These are phyloP conservation scores for Benincasa hispida DNA, from an alignment of 306 rosid genomes.

Conservation along the genomic window DNA sequence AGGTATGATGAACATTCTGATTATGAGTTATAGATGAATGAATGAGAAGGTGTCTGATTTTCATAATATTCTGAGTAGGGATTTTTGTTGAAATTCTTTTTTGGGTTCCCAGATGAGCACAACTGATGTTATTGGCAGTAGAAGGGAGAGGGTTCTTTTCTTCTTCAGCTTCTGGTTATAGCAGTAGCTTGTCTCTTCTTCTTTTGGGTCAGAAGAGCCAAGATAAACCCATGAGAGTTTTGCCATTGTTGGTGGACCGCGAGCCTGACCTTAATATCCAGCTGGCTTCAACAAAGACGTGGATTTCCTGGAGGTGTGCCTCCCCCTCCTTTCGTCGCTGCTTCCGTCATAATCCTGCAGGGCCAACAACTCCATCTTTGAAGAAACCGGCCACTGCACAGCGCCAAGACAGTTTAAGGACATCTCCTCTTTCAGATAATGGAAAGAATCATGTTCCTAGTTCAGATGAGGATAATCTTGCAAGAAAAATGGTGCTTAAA, in stretches of 20 bases:
- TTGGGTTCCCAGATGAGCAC: slow-evolving; percentile 56
- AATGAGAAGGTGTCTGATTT: not conserved
- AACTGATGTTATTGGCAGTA: slow-evolving; percentile 94
- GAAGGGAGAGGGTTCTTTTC: slow-evolving; percentile 99
- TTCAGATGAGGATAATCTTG: slow-evolving; percentile 23
- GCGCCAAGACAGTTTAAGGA: slow-evolving; percentile 54
- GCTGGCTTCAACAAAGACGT: slow-evolving; percentile 90
- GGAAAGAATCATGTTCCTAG: slow-evolving; percentile 35
- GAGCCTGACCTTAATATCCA: slow-evolving; percentile 80
- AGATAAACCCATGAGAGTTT: slow-evolving; percentile 97
- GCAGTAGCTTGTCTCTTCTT: slow-evolving; percentile 87
- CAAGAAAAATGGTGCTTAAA: slow-evolving; percentile 43
- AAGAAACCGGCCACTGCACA: slow-evolving; percentile 85
- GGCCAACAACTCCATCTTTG: slow-evolving; percentile 50
- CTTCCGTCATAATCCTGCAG: slow-evolving; percentile 89
- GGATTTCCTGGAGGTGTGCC: slow-evolving; percentile 73
- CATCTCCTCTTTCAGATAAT: slow-evolving; percentile 34
- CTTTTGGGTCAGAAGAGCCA: slow-evolving; percentile 82
- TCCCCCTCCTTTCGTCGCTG: slow-evolving; percentile 91
- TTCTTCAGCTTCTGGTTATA: slow-evolving; percentile 93
- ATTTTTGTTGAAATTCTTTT: not conserved
- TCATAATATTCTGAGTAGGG: not conserved
- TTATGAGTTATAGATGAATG: not conserved
- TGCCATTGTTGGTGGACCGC: slow-evolving; percentile 91
- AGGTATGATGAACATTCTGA: not conserved